Base-by-base conservation (phyloP, 2,329 filamentous ascomycete genomes). In the Phialophora verrucosa region DNA sequence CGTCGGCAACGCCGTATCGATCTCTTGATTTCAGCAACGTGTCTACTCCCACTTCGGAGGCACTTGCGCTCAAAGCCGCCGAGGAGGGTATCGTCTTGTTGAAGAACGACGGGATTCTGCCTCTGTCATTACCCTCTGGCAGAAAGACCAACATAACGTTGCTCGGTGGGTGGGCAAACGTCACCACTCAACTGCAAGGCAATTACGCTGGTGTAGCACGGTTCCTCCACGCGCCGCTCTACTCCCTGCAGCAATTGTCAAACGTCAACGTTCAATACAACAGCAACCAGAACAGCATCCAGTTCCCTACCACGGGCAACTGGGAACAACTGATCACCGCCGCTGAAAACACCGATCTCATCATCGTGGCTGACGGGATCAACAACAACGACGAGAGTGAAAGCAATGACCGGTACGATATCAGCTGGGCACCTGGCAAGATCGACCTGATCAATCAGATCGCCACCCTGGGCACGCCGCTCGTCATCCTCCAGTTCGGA, bases 81-180 rank as follows among this genome's bases (percentile, higher is more conserved):
- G 75, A 79, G 23, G 78, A 83, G 72, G 78, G 80, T 7, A 81
- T 83, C 58, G 75, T 81, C 49, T 74, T 86, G 58, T 76, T 86
- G 12, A 86, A 86, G 74, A 86, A 86, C 65, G 82, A 85, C 57
- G 81, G 79, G 6, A 74, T 76, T 0, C 74, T 86, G 0, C 84
- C 84, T 0, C 73, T 85, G 4, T 57, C 74, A 3, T 71, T 79
- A 4, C 71, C 74, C 3, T 73, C 78, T 17, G 74, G 70, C 17
- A 75, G 74, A 2, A 77, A 75, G 50, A 75, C 75, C 10, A 80
- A 76, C 6, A 77, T 89, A 3, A 86, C 84, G 0, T 76, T 89
- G 51, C 77, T 89, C 31, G 87, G 87, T 0, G 82, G 81, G 55
- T 89, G 85, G 81, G 85, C 84, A 2, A 86, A 86, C 59, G 84